These are phyloP conservation scores for Rosellinia necatrix DNA, from an alignment of 2,329 filamentous ascomycete species.

Conservation along the genomic window DNA sequence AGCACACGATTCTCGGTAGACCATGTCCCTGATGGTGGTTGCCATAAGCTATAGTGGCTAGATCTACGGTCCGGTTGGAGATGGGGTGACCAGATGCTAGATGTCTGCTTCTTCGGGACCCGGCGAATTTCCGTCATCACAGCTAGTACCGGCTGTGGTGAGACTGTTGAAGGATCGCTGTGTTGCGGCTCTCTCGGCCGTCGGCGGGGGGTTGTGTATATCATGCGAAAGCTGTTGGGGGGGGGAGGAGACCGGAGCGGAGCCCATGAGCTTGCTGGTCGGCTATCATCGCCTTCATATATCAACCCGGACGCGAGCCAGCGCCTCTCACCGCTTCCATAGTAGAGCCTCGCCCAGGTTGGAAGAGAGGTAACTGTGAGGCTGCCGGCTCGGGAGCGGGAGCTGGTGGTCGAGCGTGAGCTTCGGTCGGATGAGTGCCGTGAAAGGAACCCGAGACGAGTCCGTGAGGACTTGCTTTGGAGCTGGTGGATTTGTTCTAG, in stretches of 20 bases:
- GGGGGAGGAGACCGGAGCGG: slow-evolving; percentile 55
- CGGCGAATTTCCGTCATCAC: slow-evolving; percentile 39
- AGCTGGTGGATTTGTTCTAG: slow-evolving; percentile 57
- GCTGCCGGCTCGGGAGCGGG: slow-evolving; percentile 53
- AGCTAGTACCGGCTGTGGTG: slow-evolving; percentile 49
- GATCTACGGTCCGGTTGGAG: slow-evolving; percentile 66
- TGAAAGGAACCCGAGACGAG: slow-evolving; percentile 57
- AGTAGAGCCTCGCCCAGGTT: slow-evolving; percentile 68
- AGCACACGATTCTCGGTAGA: slow-evolving; percentile 63
- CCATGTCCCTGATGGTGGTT: slow-evolving; percentile 72
- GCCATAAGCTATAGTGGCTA: slow-evolving; percentile 68
- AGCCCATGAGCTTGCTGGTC: slow-evolving; percentile 49
- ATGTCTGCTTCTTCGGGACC: slow-evolving; percentile 53
- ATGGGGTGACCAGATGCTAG: slow-evolving; percentile 76
- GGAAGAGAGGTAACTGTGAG: slow-evolving; percentile 53
- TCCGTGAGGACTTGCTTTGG: slow-evolving; percentile 55
- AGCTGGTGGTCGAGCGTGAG: slow-evolving; percentile 57
- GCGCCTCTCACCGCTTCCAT: slow-evolving; percentile 66
- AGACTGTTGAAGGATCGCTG: slow-evolving; percentile 42
- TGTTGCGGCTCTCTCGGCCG: slow-evolving; percentile 38
- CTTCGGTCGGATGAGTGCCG: slow-evolving; percentile 56
- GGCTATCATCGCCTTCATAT: slow-evolving; percentile 55
- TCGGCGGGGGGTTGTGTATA: slow-evolving; percentile 40
- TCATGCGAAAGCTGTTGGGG: slow-evolving; percentile 51
- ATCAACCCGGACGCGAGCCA: slow-evolving; percentile 56